Evolutionary conservation across 2,329 filamentous ascomycete species (phyloP).

Genomic region (Aspergillus intermedius): DNA sequence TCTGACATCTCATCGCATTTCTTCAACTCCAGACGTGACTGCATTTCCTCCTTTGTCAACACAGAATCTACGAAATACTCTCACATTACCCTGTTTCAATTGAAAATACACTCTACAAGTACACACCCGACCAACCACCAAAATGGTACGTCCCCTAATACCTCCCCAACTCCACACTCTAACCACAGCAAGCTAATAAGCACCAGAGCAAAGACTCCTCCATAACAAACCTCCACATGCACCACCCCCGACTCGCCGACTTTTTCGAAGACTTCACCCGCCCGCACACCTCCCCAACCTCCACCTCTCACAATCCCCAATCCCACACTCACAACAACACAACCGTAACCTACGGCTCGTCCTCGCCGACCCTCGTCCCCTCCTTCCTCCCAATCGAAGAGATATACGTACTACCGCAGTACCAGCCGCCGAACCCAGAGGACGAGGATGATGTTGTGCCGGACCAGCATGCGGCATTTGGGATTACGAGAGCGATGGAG

Average conservation of each 20-base stretch:
- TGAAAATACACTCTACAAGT: neutral
- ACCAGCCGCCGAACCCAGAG: slow-evolving; percentile 59
- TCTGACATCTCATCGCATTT: neutral
- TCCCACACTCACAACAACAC: slow-evolving; percentile 11
- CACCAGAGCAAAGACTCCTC: slow-evolving; percentile 46
- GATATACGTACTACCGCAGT: slow-evolving; percentile 54
- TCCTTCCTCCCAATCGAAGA: slow-evolving; percentile 51
- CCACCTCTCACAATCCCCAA: slow-evolving; percentile 6
- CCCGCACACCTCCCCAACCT: slow-evolving; percentile 31
- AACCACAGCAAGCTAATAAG: slow-evolving; percentile 1
- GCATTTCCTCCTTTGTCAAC: neutral
- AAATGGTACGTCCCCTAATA: neutral
- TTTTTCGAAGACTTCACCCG: slow-evolving; percentile 47
- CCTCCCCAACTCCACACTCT: too few species aligned
- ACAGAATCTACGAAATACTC: neutral
- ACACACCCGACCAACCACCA: neutral
- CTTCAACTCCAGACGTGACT: too few species aligned
- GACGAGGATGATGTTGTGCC: slow-evolving; percentile 63
- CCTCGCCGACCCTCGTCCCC: slow-evolving; percentile 28
- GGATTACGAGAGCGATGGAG: slow-evolving; percentile 57
- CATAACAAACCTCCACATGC: slow-evolving; percentile 43
- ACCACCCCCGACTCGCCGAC: slow-evolving; percentile 43
- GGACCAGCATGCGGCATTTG: slow-evolving; percentile 61
- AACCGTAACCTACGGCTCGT: slow-evolving; percentile 23
- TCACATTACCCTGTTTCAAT: neutral